Conservation (phyloP, 306 rosid genomes). For the Rosa lucieae region DNA sequence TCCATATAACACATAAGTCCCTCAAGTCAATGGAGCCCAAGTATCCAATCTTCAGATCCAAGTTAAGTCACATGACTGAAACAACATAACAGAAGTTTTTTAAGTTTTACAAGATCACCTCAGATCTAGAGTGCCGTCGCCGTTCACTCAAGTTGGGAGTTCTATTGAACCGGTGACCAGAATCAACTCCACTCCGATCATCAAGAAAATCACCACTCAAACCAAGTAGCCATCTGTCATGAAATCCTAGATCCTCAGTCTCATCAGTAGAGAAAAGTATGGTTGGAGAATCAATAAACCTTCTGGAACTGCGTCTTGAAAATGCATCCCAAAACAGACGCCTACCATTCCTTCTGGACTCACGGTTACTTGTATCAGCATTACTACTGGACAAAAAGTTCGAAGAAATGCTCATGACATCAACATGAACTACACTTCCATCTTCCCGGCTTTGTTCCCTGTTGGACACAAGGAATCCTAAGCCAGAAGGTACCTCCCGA, state of each 20-base stretch:
- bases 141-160: conserved; percentile 63
- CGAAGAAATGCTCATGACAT: conserved; percentile 79
- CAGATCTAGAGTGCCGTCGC: conserved; percentile 73
- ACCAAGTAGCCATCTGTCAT: conserved; percentile 91
- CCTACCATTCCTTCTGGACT: conserved; percentile 78
- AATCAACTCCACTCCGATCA: conserved; percentile 54
- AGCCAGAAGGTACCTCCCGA: conserved; percentile 63
- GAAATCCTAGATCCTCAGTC: conserved; percentile 60
- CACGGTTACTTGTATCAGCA: conserved; percentile 48
- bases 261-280: conserved; percentile 64
- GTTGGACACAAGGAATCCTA: conserved; percentile 71
- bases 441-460: conserved; percentile 64
- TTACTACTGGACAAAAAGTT: conserved; percentile 57
- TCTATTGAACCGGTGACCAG: conserved; percentile 62
- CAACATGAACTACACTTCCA: conserved; percentile 70
- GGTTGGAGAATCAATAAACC: conserved; percentile 75
- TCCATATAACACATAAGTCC: neutral
- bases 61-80: neutral
- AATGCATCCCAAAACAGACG: conserved; percentile 89
- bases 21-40: neutral
- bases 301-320: conserved; percentile 82
- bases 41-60: neutral
- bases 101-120: conserved; percentile 50
- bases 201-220: conserved; percentile 67
- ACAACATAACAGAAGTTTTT: neutral